These are phyloP conservation scores for Phytophthora pinifolia DNA, from an alignment of 352 stramenopile species.

Conservation along the genomic window DNA sequence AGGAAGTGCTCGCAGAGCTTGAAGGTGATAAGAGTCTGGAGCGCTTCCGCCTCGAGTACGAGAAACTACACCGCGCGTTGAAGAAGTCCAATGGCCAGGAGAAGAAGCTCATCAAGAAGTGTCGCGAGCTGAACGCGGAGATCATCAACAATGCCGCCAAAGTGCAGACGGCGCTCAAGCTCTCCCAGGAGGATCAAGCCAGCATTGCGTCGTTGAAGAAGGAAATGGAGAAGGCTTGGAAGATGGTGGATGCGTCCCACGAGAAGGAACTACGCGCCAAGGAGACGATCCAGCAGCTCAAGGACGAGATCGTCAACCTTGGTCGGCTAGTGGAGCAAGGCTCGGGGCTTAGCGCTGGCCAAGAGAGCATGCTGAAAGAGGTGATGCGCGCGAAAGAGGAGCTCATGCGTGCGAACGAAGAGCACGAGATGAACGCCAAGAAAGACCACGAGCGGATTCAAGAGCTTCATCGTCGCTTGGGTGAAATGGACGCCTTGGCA, in stretches of 20 bases:
- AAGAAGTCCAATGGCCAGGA: conserved; percentile 95
- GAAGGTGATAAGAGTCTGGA: conserved; percentile 93
- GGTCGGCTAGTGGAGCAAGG: conserved; percentile 95
- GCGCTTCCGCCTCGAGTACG: conserved; percentile 94
- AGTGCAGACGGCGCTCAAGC: conserved; percentile 94
- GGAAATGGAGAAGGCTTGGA: conserved; percentile 96
- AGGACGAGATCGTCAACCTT: conserved; percentile 95
- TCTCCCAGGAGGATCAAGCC: conserved; percentile 93
- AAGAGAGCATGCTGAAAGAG: conserved; percentile 94
- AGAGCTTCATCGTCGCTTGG: conserved; percentile 69
- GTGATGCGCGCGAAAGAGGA: conserved; percentile 91
- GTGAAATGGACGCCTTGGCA: conserved; percentile 63
- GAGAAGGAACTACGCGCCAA: conserved; percentile 94
- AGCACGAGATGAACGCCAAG: conserved; percentile 77
- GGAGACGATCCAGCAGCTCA: conserved; percentile 94
- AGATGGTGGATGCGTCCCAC: conserved; percentile 95
- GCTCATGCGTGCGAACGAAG: conserved; percentile 84
- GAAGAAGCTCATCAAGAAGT: conserved; percentile 96
- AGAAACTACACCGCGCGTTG: conserved; percentile 94
- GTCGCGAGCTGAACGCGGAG: conserved; percentile 93
- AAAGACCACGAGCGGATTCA: conserved; percentile 84
- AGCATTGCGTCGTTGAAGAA: conserved; percentile 94
- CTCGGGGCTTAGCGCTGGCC: conserved; percentile 86
- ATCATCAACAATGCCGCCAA: conserved; percentile 97
- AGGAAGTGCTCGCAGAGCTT: conserved; percentile 91